phyloP scores from a whole-genome alignment of 1,139 yeast species.

The Torulaspora globosa region DNA sequence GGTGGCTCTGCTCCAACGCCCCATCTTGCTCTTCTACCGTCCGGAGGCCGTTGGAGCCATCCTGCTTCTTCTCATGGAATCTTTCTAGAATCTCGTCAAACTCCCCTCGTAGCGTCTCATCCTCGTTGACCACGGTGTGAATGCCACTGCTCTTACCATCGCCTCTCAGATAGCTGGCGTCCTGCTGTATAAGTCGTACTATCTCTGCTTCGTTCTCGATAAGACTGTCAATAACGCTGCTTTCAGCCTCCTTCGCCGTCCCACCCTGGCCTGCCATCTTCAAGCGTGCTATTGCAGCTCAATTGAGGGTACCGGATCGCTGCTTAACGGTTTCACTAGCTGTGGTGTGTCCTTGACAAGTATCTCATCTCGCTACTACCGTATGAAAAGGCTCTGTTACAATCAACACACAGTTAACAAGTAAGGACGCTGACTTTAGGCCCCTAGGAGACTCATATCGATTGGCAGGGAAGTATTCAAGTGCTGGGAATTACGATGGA shows the following conservation, averaged over 20 bases:
- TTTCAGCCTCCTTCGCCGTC: conserved; percentile 1
- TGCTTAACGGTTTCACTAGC: background rate
- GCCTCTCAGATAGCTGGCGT: conserved; percentile 11
- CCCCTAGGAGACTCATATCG: background rate
- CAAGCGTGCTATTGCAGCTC: background rate
- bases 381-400: background rate
- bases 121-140: conserved; percentile 15
- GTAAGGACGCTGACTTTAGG: background rate
- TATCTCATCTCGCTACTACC: background rate
- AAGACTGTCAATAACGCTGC: conserved; percentile 16
- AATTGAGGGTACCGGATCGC: background rate
- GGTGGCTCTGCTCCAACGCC: background rate
- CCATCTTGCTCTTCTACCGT: conserved; percentile 24
- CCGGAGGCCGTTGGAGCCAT: conserved; percentile 27
- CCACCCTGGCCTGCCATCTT: conserved; percentile 1
- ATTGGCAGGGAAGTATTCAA: background rate
- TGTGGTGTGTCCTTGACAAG: background rate
- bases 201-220: conserved; percentile 20
- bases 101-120: conserved; percentile 15
- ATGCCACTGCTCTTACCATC: conserved; percentile 13
- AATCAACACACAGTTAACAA: background rate
- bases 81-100: conserved; percentile 18
- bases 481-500: conserved; percentile 18
- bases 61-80: conserved; percentile 15
- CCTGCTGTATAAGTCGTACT: conserved; percentile 19